Evolutionary conservation across 1,284 basidiomycete genomes (phyloP).

Genomic region (Fistulinella staudtii): DNA sequence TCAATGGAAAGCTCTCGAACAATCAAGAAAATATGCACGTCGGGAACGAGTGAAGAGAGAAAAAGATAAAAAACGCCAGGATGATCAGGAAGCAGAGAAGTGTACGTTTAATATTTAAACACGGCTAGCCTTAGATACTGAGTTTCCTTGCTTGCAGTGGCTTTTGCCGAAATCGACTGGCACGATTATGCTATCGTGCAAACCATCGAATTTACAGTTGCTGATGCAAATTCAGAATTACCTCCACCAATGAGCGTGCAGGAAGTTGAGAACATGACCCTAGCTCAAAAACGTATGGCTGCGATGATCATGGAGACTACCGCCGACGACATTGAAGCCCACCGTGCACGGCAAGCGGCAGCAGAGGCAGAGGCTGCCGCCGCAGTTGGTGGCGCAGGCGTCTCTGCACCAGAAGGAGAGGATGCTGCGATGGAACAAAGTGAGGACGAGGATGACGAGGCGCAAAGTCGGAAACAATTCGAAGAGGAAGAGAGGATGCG

Average conservation of each 20-base stretch:
- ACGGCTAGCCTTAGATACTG: constrained; percentile 8
- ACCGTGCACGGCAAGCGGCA: constrained; percentile 72
- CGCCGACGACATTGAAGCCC: constrained; percentile 78
- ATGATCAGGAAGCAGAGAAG: constrained; percentile 87
- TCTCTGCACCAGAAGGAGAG: constrained; percentile 44
- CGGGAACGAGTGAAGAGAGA: constrained; percentile 87
- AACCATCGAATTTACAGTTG: constrained; percentile 96
- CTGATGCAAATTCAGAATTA: constrained; percentile 87
- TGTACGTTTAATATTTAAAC: constrained; percentile 43
- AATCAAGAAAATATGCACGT: constrained; percentile 75
- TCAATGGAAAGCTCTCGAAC: constrained; percentile 76
- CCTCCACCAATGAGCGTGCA: constrained; percentile 94
- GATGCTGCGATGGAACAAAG: constrained; percentile 75
- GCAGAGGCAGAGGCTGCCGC: constrained; percentile 75
- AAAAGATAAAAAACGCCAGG: constrained; percentile 80
- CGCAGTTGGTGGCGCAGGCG: constrained; percentile 58
- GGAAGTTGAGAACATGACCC: constrained; percentile 93
- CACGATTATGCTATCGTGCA: constrained; percentile 99
- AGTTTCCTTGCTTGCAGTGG: constrained; percentile 47
- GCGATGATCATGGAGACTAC: constrained; percentile 97
- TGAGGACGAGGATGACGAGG: constrained; percentile 72
- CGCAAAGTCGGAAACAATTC: constrained; percentile 57
- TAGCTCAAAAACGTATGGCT: constrained; percentile 97
- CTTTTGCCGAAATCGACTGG: constrained; percentile 98
- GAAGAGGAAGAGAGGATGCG: constrained; percentile 74